Conservation (phyloP, 768 basidiomycete species). For the Scleroderma citrinum region DNA sequence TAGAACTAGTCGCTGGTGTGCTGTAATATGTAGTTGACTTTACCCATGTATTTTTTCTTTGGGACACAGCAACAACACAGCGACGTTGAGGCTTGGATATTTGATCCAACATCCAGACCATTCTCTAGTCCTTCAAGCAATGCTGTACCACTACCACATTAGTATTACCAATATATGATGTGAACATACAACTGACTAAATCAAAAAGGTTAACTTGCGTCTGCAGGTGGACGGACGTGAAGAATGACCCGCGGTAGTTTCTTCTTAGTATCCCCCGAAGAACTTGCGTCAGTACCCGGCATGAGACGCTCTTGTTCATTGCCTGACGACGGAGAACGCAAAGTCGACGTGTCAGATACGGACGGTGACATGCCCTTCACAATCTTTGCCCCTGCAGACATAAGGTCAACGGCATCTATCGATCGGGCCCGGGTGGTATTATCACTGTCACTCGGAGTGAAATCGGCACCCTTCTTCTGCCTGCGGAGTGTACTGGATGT, state of each 20-base stretch:
- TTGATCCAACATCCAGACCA: too few species aligned
- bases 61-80: too few species aligned
- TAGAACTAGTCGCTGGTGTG: slow-evolving; percentile 58
- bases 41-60: too few species aligned
- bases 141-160: too few species aligned
- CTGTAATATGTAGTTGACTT: slow-evolving; percentile 25
- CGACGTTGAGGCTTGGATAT: too few species aligned
- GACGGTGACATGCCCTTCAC: not conserved
- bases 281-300: not conserved
- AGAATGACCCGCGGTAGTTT: slow-evolving; percentile 52
- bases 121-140: too few species aligned
- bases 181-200: too few species aligned
- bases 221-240: slow-evolving; percentile 42
- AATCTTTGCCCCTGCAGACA: slow-evolving; percentile 4
- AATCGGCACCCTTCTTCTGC: slow-evolving; percentile 29
- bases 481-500: slow-evolving; percentile 47
- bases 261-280: slow-evolving; percentile 23
- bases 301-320: not conserved
- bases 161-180: too few species aligned
- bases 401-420: slow-evolving; percentile 11
- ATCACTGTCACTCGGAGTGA: slow-evolving; percentile 1
- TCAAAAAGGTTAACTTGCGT: not conserved
- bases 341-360: not conserved
- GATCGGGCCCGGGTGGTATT: slow-evolving; percentile 7
- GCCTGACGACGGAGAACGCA: not conserved